Percentiles rank a stretch among this genome's conserved stretches.
Evolutionary conservation across 108 stramenopile species (phyloP).

Genomic region (Discostella stelligeroides): DNA sequence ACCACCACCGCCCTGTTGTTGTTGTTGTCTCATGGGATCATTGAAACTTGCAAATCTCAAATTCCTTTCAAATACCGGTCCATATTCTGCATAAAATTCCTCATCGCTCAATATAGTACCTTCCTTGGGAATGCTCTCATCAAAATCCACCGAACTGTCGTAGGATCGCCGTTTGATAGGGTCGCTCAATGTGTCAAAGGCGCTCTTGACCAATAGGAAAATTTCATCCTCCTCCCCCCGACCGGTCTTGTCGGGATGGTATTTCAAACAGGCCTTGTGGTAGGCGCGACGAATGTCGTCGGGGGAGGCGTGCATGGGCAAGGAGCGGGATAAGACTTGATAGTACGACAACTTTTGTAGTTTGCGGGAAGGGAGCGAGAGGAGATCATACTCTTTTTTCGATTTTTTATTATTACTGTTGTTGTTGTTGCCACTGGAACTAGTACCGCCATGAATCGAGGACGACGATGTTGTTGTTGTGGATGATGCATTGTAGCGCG

Average conservation of each 20-base stretch:
- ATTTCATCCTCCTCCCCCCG: slow-evolving; percentile 90
- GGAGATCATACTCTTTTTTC: slow-evolving; percentile 54
- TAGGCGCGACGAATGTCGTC: slow-evolving; percentile 82
- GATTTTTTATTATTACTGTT: slow-evolving; percentile 10
- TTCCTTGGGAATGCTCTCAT: slow-evolving; percentile 89
- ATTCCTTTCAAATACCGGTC: slow-evolving; percentile 93
- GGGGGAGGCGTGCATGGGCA: slow-evolving; percentile 63
- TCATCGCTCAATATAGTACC: slow-evolving; percentile 19
- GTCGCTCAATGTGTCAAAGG: slow-evolving; percentile 91
- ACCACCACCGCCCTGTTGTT: slow-evolving; percentile 3
- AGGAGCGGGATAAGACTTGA: slow-evolving; percentile 55
- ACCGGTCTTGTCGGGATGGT: slow-evolving; percentile 91
- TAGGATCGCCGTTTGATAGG: slow-evolving; percentile 84
- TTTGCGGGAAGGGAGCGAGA: slow-evolving; percentile 54
- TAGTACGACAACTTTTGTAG: slow-evolving; percentile 71
- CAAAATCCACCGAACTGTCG: slow-evolving; percentile 95
- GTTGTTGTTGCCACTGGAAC: not conserved
- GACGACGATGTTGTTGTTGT: not conserved
- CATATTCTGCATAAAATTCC: slow-evolving; percentile 75
- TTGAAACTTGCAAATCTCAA: slow-evolving; percentile 85
- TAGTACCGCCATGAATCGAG: not conserved
- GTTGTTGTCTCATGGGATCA: slow-evolving; percentile 35
- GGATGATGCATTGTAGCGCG: slow-evolving; percentile 19
- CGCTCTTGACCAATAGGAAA: slow-evolving; percentile 95
- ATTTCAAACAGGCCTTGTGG: slow-evolving; percentile 78